phyloP scores from a whole-genome alignment of 805 yeast species.

The Suhomyces sp. region DNA sequence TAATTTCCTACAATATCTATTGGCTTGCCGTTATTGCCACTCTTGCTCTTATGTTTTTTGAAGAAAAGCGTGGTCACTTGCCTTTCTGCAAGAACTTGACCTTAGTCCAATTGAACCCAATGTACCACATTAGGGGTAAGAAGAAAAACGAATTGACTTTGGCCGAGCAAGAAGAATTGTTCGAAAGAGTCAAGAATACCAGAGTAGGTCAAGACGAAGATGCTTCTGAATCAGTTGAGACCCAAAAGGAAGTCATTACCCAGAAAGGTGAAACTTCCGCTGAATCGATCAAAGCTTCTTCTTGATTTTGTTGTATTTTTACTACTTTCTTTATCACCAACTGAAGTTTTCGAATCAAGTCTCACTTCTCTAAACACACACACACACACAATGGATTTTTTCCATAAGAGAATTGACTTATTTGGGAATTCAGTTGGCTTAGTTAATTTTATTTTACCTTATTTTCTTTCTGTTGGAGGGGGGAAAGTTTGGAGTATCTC shows the following conservation, averaged over 20 bases:
- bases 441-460: not conserved
- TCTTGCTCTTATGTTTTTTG: slow-evolving; percentile 19
- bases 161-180: slow-evolving; percentile 53
- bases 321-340: not conserved
- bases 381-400: slow-evolving; percentile 3
- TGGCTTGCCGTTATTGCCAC: slow-evolving; percentile 19
- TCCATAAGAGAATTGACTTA: not conserved
- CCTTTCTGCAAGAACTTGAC: slow-evolving; percentile 18
- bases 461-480: slow-evolving; percentile 4
- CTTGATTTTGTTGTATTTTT: not conserved
- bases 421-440: not conserved
- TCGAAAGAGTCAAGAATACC: slow-evolving; percentile 29
- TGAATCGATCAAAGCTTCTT: not conserved
- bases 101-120: slow-evolving; percentile 58
- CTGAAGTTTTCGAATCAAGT: not conserved
- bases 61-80: slow-evolving; percentile 26
- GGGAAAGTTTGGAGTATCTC: slow-evolving; percentile 6
- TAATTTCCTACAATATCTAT: slow-evolving; percentile 25
- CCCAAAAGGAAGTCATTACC: slow-evolving; percentile 1
- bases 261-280: not conserved
- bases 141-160: slow-evolving; percentile 55
- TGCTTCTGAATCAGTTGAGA: slow-evolving; percentile 1
- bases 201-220: slow-evolving; percentile 17
- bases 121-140: slow-evolving; percentile 68
- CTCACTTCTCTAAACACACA: slow-evolving; percentile 2